A percentile compares a stretch with the other conserved stretches of the same genome.
Conservation (phyloP, 306 rosid genomes). For the Arachis hypogaea region DNA sequence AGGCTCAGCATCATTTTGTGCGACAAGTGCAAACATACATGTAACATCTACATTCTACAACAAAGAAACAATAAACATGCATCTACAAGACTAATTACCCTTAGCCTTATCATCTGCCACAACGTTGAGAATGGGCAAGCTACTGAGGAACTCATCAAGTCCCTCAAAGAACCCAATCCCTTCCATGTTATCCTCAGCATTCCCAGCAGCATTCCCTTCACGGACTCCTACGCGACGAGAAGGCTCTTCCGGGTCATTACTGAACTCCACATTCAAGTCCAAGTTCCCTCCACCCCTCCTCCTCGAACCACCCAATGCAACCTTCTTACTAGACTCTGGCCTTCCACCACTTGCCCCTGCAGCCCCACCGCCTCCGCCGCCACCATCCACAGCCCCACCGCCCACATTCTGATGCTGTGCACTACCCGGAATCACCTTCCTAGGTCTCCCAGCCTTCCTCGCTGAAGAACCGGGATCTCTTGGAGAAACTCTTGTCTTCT, state of each 20-base stretch:
- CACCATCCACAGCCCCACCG: conserved; percentile 44
- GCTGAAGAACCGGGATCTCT: conserved; percentile 9
- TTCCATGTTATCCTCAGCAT: conserved; percentile 81
- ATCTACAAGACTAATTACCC: conserved; percentile 60
- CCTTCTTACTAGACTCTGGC: conserved; percentile 57
- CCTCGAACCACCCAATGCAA: conserved; percentile 47
- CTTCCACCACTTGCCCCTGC: conserved; percentile 36
- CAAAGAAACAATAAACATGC: not conserved
- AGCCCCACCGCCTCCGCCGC: conserved; percentile 11
- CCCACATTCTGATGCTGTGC: conserved; percentile 42
- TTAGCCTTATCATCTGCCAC: conserved; percentile 88
- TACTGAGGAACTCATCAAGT: conserved; percentile 86
- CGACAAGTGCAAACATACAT: conserved; percentile 37
- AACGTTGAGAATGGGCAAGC: conserved; percentile 85
- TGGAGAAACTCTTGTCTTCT: conserved; percentile 39
- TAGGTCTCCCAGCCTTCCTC: conserved; percentile 46
- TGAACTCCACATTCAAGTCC: conserved; percentile 97
- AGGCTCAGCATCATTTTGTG: conserved; percentile 30
- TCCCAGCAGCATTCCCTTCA: conserved; percentile 56
- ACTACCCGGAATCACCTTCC: conserved; percentile 45
- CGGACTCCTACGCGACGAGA: conserved; percentile 44
- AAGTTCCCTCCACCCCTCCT: conserved; percentile 68
- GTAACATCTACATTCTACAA: conserved; percentile 48
- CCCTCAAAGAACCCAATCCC: conserved; percentile 88
- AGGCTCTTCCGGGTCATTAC: conserved; percentile 83